Conservation (phyloP, 1,139 yeast species). For the Diutina siamensis region DNA sequence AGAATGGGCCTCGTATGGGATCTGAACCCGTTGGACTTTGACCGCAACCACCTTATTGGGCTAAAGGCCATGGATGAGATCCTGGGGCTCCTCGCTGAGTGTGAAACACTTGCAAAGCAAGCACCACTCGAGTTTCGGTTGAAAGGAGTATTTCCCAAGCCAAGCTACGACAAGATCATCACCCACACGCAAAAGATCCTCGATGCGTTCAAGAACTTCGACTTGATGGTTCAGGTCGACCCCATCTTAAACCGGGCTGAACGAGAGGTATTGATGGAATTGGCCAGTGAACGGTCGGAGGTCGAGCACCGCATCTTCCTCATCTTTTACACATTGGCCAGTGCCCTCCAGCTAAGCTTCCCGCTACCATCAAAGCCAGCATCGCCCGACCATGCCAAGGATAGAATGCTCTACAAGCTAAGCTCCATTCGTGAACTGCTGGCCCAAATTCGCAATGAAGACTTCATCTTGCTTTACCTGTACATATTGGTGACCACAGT, state of each 20-base stretch:
- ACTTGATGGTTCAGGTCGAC: slow-evolving; percentile 54
- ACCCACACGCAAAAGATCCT: slow-evolving; percentile 51
- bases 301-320: slow-evolving; percentile 62
- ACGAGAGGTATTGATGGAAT: slow-evolving; percentile 40
- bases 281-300: slow-evolving; percentile 51
- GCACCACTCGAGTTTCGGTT: slow-evolving; percentile 70
- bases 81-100: slow-evolving; percentile 47
- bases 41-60: slow-evolving; percentile 27
- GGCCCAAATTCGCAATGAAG: slow-evolving; percentile 38
- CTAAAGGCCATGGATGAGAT: slow-evolving; percentile 42
- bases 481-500: slow-evolving; percentile 63
- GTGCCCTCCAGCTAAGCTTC: slow-evolving; percentile 63
- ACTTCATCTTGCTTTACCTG: slow-evolving; percentile 64
- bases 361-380: slow-evolving; percentile 74
- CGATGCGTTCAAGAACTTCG: slow-evolving; percentile 66
- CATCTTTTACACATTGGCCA: slow-evolving; percentile 67
- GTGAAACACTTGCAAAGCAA: slow-evolving; percentile 50
- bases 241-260: slow-evolving; percentile 44
- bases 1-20: slow-evolving; percentile 79
- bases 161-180: slow-evolving; percentile 39
- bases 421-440: slow-evolving; percentile 31
- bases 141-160: slow-evolving; percentile 59
- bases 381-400: slow-evolving; percentile 66
- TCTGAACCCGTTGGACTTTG: slow-evolving; percentile 37
- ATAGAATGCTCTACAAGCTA: slow-evolving; percentile 53